A percentile compares a stretch with the other conserved stretches of the same genome.
Evolutionary conservation across 2,329 filamentous ascomycete genomes (phyloP).

Genomic region (Epichloe hybrida): DNA sequence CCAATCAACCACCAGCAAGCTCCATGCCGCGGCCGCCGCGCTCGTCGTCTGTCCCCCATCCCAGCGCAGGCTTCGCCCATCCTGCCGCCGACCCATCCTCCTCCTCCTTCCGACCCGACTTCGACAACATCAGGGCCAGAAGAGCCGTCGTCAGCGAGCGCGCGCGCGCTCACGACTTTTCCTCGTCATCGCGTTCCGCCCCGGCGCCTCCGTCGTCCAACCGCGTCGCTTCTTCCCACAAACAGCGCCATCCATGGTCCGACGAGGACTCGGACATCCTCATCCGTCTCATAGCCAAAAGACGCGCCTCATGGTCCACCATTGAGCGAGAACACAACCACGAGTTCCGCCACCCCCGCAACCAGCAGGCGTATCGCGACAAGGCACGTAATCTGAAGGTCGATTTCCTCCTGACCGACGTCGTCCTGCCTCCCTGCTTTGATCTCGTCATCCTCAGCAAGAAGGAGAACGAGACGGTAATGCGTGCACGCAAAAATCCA

Average conservation of each 20-base stretch:
- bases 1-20: constrained; percentile 6
- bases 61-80: background rate
- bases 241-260: constrained; percentile 27
- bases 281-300: constrained; percentile 25
- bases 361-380: constrained; percentile 44
- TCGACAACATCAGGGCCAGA: background rate
- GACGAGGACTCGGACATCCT: constrained; percentile 27
- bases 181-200: background rate
- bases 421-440: constrained; percentile 31
- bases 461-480: constrained; percentile 34
- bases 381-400: constrained; percentile 45
- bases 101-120: background rate
- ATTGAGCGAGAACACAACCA: constrained; percentile 19
- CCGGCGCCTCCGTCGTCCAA: background rate
- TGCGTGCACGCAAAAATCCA: constrained; percentile 33
- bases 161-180: background rate
- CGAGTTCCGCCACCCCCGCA: constrained; percentile 29
- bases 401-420: constrained; percentile 32
- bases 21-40: constrained; percentile 9
- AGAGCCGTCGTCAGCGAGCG: background rate
- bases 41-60: constrained; percentile 7
- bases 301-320: constrained; percentile 16
- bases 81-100: background rate
- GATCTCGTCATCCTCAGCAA: constrained; percentile 34
- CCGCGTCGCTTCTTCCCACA: constrained; percentile 1